Base-by-base conservation (phyloP, 371 early-diverging fungal genomes). In the Antonospora locustae region DNA sequence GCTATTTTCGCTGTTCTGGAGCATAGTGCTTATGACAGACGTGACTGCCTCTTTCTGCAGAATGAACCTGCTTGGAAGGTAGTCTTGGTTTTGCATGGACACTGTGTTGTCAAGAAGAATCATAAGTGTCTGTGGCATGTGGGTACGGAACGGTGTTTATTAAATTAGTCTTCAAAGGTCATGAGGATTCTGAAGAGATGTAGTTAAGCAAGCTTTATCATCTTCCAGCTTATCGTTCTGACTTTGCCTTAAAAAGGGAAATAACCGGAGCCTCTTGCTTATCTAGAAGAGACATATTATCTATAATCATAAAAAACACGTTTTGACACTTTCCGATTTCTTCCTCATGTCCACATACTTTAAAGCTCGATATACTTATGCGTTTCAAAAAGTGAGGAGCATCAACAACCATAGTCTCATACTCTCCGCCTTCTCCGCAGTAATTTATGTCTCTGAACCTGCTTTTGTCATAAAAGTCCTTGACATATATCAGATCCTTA, bases 351-450 rank as follows among this genome's bases (percentile, higher is more conserved):
- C 20, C 9, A 0, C 3, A 1, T 30, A 58, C 50, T 46, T 40
- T 32, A 24, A 12, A 25, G 3, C 53, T 53, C 32, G 59, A 70
- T 70, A 79, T 32, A 0, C 63, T 65, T 29, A 81, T 73, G 34
- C 72, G 72, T 29, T 82, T 83, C 52, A 79, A 81, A 67, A 91
- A 98, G n/a, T 93, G 68, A 1, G 94, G 94, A 65, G 87, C 88
- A 69, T 98, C 93, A 28, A 94, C 61, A 0, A 89, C 88, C 39
- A 94, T 78, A 6, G 90, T 86, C 70, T 98, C 99, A 67, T 84
- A 98, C 74, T 98, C 97, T 17, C 99, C 99, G 38, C 99, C 99
- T 75, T 98, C 99, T 34, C 97, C 99, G 70, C 93, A 92, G 4
- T 86, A 78, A 71, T 96, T 87, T 17, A 84, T 68, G 23, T 84